A percentile compares a stretch with the other conserved stretches of the same genome.
Evolutionary conservation across 257 asterid genomes (phyloP).

Genomic region (Solanum ossicruentum): DNA sequence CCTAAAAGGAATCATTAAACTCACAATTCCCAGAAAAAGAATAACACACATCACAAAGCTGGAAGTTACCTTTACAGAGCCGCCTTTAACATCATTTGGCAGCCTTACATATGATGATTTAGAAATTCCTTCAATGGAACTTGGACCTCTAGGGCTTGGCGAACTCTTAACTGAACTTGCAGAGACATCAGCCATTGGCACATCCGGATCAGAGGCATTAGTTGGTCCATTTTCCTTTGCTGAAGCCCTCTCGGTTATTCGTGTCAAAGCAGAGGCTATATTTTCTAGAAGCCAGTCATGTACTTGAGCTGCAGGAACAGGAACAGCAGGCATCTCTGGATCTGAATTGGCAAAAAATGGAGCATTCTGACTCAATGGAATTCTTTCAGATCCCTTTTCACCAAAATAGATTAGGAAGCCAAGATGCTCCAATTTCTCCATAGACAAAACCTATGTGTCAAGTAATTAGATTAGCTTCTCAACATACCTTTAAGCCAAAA

Average conservation of each 20-base stretch:
- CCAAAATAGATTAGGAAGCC: constrained; percentile 72
- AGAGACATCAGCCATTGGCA: constrained; percentile 68
- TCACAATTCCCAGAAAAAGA: neutral
- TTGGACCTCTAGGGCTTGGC: constrained; percentile 58
- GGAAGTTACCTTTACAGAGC: constrained; percentile 62
- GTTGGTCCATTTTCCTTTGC: constrained; percentile 72
- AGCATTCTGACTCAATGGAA: constrained; percentile 69
- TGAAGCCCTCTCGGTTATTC: constrained; percentile 65
- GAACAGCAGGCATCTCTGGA: constrained; percentile 95
- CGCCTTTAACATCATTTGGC: constrained; percentile 82
- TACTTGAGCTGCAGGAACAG: constrained; percentile 82
- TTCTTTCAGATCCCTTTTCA: constrained; percentile 58
- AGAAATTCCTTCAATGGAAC: constrained; percentile 84
- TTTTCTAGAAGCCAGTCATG: constrained; percentile 80
- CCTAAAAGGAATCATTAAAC: neutral
- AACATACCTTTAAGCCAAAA: neutral
- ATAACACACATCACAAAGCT: neutral
- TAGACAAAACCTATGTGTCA: constrained; percentile 49
- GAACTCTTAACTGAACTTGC: constrained; percentile 36
- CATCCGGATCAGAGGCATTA: constrained; percentile 61
- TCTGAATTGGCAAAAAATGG: constrained; percentile 93
- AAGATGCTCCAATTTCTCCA: constrained; percentile 78
- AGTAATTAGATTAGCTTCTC: neutral
- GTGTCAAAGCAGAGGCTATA: constrained; percentile 66
- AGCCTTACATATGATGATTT: constrained; percentile 81